phyloP scores from a whole-genome alignment of 2,329 filamentous ascomycete species.

The Trematosphaeria pertusa region DNA sequence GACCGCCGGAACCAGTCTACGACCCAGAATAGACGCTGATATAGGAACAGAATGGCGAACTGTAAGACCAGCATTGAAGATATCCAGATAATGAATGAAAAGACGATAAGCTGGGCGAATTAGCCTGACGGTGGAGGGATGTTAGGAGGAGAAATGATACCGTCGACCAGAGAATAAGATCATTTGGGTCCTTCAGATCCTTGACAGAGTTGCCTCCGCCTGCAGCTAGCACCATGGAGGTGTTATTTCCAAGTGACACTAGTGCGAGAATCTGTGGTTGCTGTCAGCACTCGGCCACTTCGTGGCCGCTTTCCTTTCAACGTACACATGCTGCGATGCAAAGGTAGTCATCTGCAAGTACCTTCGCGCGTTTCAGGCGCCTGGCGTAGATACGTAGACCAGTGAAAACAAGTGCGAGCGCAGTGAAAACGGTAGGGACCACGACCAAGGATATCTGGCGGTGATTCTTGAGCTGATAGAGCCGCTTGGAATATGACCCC shows the following conservation, averaged over 20 bases:
- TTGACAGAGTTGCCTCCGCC: background rate
- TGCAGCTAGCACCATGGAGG: background rate
- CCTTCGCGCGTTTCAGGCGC: background rate
- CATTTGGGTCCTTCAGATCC: background rate
- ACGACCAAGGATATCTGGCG: background rate
- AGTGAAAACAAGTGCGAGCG: background rate
- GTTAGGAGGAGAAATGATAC: background rate
- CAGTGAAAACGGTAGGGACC: background rate
- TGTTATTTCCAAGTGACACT: background rate
- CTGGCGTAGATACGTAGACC: background rate
- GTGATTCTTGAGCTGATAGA: background rate
- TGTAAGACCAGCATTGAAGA: slow-evolving; percentile 29
- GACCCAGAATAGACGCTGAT: slow-evolving; percentile 1
- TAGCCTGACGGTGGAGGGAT: background rate
- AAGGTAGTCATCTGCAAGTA: background rate
- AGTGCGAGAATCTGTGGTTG: background rate
- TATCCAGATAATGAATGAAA: background rate
- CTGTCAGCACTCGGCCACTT: background rate
- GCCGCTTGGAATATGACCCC: no score
- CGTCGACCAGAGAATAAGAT: background rate
- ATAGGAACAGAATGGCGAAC: slow-evolving; percentile 5
- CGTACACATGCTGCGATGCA: background rate
- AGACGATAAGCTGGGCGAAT: background rate
- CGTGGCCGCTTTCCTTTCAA: background rate
- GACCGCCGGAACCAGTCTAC: background rate